Evolutionary conservation across 2,329 filamentous ascomycete species (phyloP).

Genomic region (Elsinoe perseae): DNA sequence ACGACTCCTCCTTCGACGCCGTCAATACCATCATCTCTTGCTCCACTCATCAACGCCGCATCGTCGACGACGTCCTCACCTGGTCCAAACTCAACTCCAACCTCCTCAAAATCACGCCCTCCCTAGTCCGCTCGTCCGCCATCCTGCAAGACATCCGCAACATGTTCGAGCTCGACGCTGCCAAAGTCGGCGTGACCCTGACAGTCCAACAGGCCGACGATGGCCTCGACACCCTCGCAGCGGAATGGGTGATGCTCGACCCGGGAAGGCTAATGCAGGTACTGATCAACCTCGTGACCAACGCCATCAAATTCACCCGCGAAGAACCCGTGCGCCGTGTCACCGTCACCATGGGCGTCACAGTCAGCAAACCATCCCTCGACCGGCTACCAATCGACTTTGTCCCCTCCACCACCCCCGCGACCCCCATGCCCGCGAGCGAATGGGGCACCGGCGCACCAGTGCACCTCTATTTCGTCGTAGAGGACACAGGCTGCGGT

Average conservation of each 20-base stretch:
- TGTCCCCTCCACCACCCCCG: slow-evolving; percentile 19
- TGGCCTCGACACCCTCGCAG: slow-evolving; percentile 6
- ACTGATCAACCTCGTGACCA: slow-evolving; percentile 27
- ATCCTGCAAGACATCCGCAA: slow-evolving; percentile 26
- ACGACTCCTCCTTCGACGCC: slow-evolving; percentile 29
- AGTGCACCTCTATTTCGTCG: slow-evolving; percentile 33
- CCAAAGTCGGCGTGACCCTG: slow-evolving; percentile 24
- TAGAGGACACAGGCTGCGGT: slow-evolving; percentile 32
- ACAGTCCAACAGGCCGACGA: slow-evolving; percentile 13
- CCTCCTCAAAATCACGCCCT: slow-evolving; percentile 30
- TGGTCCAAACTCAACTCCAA: slow-evolving; percentile 40
- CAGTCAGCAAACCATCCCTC: slow-evolving; percentile 20
- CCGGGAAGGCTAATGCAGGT: slow-evolving; percentile 27
- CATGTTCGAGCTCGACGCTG: slow-evolving; percentile 30
- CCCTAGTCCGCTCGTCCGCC: slow-evolving; percentile 19
- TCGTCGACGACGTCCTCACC: slow-evolving; percentile 42
- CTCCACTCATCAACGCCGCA: slow-evolving; percentile 39
- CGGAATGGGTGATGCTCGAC: slow-evolving; percentile 26
- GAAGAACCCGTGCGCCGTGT: slow-evolving; percentile 13
- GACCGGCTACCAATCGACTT: slow-evolving; percentile 21
- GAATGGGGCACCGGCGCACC: slow-evolving; percentile 24
- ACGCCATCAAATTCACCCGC: slow-evolving; percentile 24
- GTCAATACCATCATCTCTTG: slow-evolving; percentile 40
- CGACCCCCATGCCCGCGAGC: slow-evolving; percentile 14
- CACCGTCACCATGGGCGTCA: slow-evolving; percentile 12